Conservation (phyloP, 306 rosid species). For the Acacia crassicarpa region DNA sequence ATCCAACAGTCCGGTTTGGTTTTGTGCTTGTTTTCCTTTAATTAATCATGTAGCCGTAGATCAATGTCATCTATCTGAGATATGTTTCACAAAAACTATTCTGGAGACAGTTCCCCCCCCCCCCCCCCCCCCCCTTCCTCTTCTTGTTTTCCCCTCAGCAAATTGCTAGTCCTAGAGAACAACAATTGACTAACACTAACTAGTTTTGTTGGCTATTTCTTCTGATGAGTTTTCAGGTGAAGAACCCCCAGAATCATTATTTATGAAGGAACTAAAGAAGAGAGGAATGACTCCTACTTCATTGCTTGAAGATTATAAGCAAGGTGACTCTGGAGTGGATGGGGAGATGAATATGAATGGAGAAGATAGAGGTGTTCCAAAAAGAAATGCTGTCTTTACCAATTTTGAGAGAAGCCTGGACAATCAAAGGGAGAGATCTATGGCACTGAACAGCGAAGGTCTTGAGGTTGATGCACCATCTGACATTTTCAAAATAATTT, state of each 20-base stretch:
- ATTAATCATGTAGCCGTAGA: not conserved
- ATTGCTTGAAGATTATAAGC: constrained; percentile 75
- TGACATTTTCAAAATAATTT: constrained; percentile 10
- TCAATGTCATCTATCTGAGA: not conserved
- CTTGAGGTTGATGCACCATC: constrained; percentile 73
- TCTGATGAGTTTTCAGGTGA: constrained; percentile 58
- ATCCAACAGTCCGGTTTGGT: not conserved
- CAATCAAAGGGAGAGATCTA: constrained; percentile 90
- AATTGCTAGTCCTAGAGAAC: not conserved
- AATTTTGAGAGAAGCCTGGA: constrained; percentile 70
- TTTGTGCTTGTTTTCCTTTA: not conserved
- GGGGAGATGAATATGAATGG: constrained; percentile 58
- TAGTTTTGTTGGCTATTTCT: constrained; percentile 29
- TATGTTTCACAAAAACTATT: not conserved
- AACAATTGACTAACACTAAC: constrained; percentile 10
- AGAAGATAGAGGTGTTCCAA: constrained; percentile 52
- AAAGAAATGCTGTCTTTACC: constrained; percentile 72
- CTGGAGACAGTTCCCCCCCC: not conserved
- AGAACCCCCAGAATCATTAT: constrained; percentile 91
- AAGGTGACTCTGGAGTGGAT: constrained; percentile 51
- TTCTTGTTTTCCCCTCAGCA: not conserved
- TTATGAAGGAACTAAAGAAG: constrained; percentile 90
- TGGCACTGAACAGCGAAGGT: constrained; percentile 96
- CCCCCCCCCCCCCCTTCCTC: too few species aligned
- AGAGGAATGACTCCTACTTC: constrained; percentile 96